Conservation (phyloP, 176 grass and related monocot genomes). For the Zea mays region DNA sequence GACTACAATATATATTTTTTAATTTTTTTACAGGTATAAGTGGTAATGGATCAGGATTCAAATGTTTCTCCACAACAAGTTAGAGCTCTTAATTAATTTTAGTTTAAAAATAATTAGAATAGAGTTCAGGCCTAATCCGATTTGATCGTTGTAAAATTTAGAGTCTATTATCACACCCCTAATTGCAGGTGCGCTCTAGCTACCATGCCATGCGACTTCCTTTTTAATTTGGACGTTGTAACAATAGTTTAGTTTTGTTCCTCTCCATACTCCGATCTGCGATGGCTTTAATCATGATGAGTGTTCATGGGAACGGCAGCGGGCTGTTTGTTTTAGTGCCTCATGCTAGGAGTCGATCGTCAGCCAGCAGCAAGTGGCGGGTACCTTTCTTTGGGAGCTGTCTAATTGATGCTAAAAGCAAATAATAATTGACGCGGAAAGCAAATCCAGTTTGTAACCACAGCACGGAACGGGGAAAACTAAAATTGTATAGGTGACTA, state of each 20-base stretch:
- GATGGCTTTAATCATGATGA: constrained; percentile 48
- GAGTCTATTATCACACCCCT: no score
- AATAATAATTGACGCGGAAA: constrained; percentile 21
- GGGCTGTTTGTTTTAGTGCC: constrained; percentile 33
- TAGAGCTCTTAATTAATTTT: no score
- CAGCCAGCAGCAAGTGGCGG: constrained; percentile 21
- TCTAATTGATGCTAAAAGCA: constrained; percentile 33
- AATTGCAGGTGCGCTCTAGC: constrained; percentile 1
- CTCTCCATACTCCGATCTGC: neutral
- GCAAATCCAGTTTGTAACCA: constrained; percentile 15
- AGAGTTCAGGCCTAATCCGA: no score
- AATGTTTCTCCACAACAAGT: no score
- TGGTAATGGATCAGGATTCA: no score
- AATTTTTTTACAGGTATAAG: no score
- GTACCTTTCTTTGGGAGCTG: neutral
- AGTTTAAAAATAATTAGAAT: no score
- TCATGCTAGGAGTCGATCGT: constrained; percentile 12
- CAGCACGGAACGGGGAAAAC: neutral
- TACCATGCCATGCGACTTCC: constrained; percentile 1
- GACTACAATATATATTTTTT: no score
- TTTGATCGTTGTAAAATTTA: no score
- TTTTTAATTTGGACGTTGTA: constrained; percentile 10
- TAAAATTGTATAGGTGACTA: constrained; percentile 5
- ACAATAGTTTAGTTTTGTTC: constrained; percentile 29
- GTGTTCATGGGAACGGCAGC: constrained; percentile 11